Evolutionary conservation across 2,329 filamentous ascomycete species (phyloP), one percentile per base, ranked within the genome.

Genomic region (Fusarium sp.): DNA sequence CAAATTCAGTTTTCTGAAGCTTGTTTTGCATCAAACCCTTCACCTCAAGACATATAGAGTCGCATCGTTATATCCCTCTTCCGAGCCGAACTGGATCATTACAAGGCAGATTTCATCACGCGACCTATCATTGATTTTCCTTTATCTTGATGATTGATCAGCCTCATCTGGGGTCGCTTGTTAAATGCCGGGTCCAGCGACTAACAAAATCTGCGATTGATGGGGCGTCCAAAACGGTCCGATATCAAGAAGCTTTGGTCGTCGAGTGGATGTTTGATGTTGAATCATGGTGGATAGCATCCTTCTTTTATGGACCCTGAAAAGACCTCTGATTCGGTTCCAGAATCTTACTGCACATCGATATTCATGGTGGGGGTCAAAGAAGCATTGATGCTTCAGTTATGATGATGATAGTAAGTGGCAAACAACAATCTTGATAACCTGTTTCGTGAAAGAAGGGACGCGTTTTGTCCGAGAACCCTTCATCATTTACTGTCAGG

Each of bases 201-300:
- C 59, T 53, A 65, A 27, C 47, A 68, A 53, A 66, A 59, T 45
- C 45, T 34, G 47, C 59, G 32, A 63, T 55, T 42, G 27, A 63
- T 55, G 51, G 50, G 45, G 53, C 57, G 27, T 44, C 27, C 67
- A 49, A 71, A 66, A 72, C 68, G 68, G 68, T 62, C 68, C 68
- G 68, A 71, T 72, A 68, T 64, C 40, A 22, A 61, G 51, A 42
- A 60, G 54, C 38, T 46, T 58, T 44, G 46, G 51, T 51, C 44
- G 38, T 25, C 16, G 15, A 46, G 66, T 70, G 68, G 58, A 51
- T 64, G 56, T 64, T 63, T 68, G 46, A 66, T 52, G 43, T 62
- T 64, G 46, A 51, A 57, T 64, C 59, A 45, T 43, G 43, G 68
- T 70, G 68, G 64, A 51, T 65, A 58, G 40, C 30, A 42, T 30